Evolutionary conservation across 75 land plant genomes (phyloP), one percentile per base, ranked within the genome.

Genomic region (Pseudotsuga menziesii): DNA sequence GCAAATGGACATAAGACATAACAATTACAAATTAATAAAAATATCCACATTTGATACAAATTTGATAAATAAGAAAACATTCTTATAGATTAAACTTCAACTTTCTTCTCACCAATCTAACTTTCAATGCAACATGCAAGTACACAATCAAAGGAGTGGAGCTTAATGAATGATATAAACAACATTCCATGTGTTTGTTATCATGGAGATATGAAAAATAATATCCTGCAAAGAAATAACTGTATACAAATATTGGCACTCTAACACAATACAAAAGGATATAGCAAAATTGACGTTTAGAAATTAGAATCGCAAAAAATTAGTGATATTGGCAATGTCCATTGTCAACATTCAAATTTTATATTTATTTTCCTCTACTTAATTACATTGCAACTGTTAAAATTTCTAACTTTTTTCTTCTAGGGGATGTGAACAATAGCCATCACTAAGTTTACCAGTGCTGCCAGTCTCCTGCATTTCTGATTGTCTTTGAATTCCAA

Each of bases 1-100:
- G 85, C 58, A 82, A 67, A 79, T 48, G 23, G 20, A 56, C 72
- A 19, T 6, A 0, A 69, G 41, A 69, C 52, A 69, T 41, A 15
- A 39, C 72, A 48, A 72, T 2, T 25, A 25, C 25, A 29, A 48
- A 48, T 48, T 48, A 48, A 48, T 48, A 48, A 48, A 48, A 48
- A 48, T 48, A 12, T 48, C 54, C 17, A 59, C 35, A 58, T 8
- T 14, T 20, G 12, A 25, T 14, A 74, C 20, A 23, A 74, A 60
- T 17, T 12, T 13, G 27, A 13, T 60, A 74, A 67, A 19, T 16
- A 69, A 39, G 8, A 39, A 69, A 36, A 48, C 54, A 48, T 44
- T 69, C 19, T 9, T 41, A 23, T 41, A 69, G 72, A 69, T 8
- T 20, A 44, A 8, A 41, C 9, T 41, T 69, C 52, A 69, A 69